Conservation (phyloP, 225 moss, liverwort and hornwort species). For the Pleurozium schreberi region DNA sequence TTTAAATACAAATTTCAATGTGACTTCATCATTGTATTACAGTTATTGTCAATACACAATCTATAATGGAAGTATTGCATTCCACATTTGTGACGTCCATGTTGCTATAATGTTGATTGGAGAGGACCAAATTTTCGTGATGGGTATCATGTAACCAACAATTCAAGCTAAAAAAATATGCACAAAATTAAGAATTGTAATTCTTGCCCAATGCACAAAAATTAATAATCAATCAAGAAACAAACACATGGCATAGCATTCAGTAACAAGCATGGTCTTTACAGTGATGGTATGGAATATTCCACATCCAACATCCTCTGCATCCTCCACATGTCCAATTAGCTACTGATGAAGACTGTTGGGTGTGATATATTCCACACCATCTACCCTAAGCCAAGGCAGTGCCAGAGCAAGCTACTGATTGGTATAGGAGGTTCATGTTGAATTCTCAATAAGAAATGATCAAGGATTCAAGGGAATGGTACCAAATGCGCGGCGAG, state of each 20-base stretch:
- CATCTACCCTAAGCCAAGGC: too few relatives aligned
- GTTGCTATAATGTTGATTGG: background rate
- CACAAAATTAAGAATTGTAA: background rate
- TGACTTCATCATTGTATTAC: background rate
- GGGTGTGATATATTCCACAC: too few relatives aligned
- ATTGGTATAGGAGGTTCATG: background rate
- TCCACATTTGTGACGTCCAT: background rate
- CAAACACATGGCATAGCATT: too few relatives aligned
- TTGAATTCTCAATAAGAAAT: background rate
- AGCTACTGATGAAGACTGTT: too few relatives aligned
- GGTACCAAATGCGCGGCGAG: constrained; percentile 27
- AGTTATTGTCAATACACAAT: background rate
- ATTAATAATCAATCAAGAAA: background rate
- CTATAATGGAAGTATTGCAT: background rate
- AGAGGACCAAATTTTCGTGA: background rate
- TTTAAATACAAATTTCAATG: background rate
- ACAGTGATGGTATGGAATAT: too few relatives aligned
- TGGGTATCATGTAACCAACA: background rate
- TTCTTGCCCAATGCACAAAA: background rate
- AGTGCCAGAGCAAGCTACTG: too few relatives aligned
- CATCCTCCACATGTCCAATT: too few relatives aligned
- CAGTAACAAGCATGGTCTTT: too few relatives aligned
- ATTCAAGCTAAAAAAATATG: background rate
- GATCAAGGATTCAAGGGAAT: too few relatives aligned
- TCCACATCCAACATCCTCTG: too few relatives aligned